Evolutionary conservation across 345 rosid genomes (phyloP).

Genomic region (Salix dunnii): DNA sequence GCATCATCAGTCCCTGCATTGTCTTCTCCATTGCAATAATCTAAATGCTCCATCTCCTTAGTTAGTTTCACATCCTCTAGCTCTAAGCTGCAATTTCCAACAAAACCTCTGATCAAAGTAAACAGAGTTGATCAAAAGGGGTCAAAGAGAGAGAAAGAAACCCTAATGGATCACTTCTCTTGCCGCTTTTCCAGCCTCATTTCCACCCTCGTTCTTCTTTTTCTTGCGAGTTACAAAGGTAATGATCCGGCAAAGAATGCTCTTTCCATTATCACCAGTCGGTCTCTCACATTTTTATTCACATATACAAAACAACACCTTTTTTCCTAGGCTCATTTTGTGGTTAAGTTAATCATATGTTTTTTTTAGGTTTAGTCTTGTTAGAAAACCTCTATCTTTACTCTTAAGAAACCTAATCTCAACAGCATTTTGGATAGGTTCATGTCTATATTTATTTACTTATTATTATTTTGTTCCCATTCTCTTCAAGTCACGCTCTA

Average conservation of each 20-base stretch:
- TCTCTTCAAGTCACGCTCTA: not conserved
- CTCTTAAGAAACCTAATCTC: not conserved
- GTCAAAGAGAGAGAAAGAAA: not conserved
- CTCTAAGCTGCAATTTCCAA: not conserved
- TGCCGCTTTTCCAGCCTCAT: not conserved
- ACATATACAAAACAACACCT: not conserved
- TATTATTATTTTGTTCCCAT: not conserved
- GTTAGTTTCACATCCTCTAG: not conserved
- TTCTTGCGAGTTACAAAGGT: conserved; percentile 19
- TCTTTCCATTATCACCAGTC: not conserved
- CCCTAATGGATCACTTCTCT: conserved; percentile 6
- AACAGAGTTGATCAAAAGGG: not conserved
- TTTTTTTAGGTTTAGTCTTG: not conserved
- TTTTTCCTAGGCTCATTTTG: not conserved
- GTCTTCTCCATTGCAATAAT: not conserved
- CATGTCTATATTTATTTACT: not conserved
- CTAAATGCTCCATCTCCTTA: not conserved
- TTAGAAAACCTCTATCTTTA: not conserved
- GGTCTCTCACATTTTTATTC: not conserved
- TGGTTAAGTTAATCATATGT: not conserved
- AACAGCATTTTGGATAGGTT: not conserved
- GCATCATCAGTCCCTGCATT: not conserved
- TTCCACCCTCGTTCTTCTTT: conserved; percentile 9
- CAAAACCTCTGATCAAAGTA: not conserved
- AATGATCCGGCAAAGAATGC: not conserved